Conservation (phyloP, 768 basidiomycete species). For the Cystobasidium ongulense region DNA sequence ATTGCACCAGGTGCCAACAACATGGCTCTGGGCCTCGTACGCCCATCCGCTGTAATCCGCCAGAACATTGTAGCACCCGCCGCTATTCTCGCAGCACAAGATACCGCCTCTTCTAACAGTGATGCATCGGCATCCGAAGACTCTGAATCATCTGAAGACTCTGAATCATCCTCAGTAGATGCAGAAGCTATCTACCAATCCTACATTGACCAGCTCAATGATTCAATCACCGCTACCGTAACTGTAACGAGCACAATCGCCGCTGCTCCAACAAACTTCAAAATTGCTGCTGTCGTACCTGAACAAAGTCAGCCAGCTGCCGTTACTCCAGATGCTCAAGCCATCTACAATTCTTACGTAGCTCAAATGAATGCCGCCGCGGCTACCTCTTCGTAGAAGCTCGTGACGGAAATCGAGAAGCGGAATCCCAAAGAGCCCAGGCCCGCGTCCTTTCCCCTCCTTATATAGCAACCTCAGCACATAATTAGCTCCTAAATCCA, state of each 20-base stretch:
- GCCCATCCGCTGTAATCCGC: background rate
- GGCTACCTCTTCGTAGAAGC: background rate
- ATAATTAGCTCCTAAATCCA: too few species aligned
- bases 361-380: slow-evolving; percentile 14
- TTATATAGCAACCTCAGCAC: too few species aligned
- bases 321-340: slow-evolving; percentile 1
- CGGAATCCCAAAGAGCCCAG: too few species aligned
- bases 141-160: background rate
- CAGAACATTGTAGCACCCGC: background rate
- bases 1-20: slow-evolving; percentile 2
- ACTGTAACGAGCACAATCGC: background rate
- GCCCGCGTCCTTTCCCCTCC: too few species aligned
- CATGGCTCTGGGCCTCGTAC: background rate
- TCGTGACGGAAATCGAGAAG: too few species aligned
- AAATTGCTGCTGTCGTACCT: background rate
- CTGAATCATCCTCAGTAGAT: background rate
- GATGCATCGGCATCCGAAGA: background rate
- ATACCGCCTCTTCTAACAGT: background rate
- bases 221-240: background rate
- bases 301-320: background rate
- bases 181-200: slow-evolving; percentile 12
- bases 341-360: slow-evolving; percentile 20
- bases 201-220: background rate
- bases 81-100: background rate
- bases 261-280: background rate